These are phyloP conservation scores for Botrytis squamosa DNA, from an alignment of 2,329 filamentous ascomycete species.

Conservation along the genomic window DNA sequence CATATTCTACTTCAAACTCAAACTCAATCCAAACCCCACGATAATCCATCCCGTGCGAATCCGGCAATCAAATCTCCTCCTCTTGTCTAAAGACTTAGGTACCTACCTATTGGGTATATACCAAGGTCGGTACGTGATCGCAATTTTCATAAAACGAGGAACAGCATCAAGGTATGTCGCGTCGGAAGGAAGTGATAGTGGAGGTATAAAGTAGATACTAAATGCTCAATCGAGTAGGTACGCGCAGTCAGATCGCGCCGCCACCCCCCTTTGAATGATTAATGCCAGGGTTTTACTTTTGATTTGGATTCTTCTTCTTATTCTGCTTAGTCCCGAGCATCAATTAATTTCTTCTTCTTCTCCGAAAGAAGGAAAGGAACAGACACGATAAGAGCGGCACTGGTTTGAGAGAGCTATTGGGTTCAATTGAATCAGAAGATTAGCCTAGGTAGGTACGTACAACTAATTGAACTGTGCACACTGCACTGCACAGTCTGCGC, in stretches of 20 bases:
- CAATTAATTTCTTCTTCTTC: neutral
- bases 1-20: too few relatives aligned
- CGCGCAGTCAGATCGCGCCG: neutral
- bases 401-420: neutral
- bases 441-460: constrained; percentile 1
- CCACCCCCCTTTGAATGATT: neutral
- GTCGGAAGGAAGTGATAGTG: neutral
- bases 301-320: neutral
- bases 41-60: neutral
- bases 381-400: neutral
- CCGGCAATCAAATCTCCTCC: neutral
- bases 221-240: neutral
- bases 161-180: neutral
- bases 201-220: neutral
- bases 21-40: neutral
- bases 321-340: neutral
- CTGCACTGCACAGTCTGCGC: neutral
- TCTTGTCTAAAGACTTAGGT: neutral
- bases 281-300: neutral
- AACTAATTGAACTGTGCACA: constrained; percentile 5
- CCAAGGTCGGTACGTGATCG: neutral
- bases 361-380: neutral
- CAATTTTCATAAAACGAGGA: neutral
- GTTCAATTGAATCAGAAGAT: neutral
- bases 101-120: neutral